phyloP scores from a whole-genome alignment of 495 filamentous ascomycete species.

The Penicillium lividum region DNA sequence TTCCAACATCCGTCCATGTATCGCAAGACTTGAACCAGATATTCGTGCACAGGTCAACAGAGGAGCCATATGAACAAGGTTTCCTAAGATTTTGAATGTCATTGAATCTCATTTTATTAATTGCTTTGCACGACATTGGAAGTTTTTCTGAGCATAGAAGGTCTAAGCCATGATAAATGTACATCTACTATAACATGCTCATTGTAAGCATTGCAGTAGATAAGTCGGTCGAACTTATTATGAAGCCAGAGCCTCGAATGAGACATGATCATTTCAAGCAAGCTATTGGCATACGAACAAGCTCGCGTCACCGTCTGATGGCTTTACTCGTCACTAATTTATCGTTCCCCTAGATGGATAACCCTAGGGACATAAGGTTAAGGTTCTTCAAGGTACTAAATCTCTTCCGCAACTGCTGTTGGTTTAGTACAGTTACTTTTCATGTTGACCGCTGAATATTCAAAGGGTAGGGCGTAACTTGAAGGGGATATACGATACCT shows the following conservation, averaged over 20 bases:
- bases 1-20: no score
- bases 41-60: no score
- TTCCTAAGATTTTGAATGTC: neutral
- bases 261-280: constrained; percentile 3
- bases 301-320: constrained; percentile 5
- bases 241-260: neutral
- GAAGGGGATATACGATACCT: no score
- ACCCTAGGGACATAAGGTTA: constrained; percentile 12
- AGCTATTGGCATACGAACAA: constrained; percentile 9
- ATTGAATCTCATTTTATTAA: neutral
- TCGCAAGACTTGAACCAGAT: no score
- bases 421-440: no score
- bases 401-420: no score
- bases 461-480: no score
- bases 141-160: neutral
- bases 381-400: constrained; percentile 8
- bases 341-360: constrained; percentile 6
- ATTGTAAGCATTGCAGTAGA: neutral
- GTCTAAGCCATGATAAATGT: neutral
- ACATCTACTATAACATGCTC: neutral
- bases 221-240: neutral
- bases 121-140: neutral
- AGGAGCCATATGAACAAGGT: neutral
- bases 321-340: constrained; percentile 15
- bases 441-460: no score